Base-by-base conservation (phyloP, 129 eudicot species). In the Dittrichia graveolens region DNA sequence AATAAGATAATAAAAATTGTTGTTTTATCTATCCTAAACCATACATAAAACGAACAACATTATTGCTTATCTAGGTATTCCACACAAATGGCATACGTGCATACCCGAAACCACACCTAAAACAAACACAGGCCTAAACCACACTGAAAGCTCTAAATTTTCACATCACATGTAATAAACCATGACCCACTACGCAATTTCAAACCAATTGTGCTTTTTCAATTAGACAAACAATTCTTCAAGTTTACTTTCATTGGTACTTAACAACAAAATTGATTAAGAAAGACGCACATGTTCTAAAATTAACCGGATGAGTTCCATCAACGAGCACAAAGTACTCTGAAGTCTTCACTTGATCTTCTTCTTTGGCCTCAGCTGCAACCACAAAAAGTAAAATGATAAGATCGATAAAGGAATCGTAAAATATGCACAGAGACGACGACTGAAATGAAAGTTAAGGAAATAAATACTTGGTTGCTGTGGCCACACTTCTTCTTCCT, bases 361-460 rank as follows among this genome's bases (percentile, higher is more conserved):
- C 79, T 77, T 82, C 71, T 82, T 82, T 1, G 85, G 85, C 85
- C 85, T 82, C 44, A 82, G 69, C 85, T 77, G 82, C 69, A 66
- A 38, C 61, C 61, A 42, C 72, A 71, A 24, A 31, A 10, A 46
- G 43, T 1, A 34, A 50, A 34, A 53, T 18, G 8, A 4, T 10
- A 11, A 13, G 1, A 39, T 39, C 13, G 0, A 24, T 39, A 5
- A 3, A 11, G 13, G 15, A 2, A 53, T 15, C 19, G 31, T 40
- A 10, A 35, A 12, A 48, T 5, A 58, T 3, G 4, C 4, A 37
- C 5, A 38, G 2, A 61, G 3, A 61, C 35, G 19, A 61, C 44
- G 34, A 37, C 13, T 16, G 13, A 3, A 38, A n/a, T 61, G 31
- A 38, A 38, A n/a, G 45, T 39, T 61, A 24, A 7, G 31, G 2